phyloP scores from a whole-genome alignment of 2,329 filamentous ascomycete genomes.

The Alternaria incomplexa region DNA sequence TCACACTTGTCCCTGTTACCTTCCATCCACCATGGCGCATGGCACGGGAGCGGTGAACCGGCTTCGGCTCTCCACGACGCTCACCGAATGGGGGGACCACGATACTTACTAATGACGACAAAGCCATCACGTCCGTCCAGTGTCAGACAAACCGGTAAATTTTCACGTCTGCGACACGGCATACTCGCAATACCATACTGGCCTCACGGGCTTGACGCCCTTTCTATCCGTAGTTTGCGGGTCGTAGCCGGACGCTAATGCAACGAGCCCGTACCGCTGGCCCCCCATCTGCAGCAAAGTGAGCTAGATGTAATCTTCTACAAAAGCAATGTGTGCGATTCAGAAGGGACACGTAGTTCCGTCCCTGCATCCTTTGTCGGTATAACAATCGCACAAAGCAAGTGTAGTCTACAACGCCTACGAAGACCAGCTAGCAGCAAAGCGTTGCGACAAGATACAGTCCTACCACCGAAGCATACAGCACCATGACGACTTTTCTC shows the following conservation, averaged over 20 bases:
- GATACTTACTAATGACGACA: background rate
- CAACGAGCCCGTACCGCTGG: background rate
- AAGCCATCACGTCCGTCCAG: background rate
- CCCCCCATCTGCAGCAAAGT: background rate
- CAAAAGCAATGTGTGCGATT: background rate
- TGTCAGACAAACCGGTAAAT: background rate
- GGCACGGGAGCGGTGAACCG: background rate
- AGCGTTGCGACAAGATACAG: background rate
- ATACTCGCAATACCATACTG: background rate
- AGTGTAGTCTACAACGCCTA: background rate
- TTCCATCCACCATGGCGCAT: background rate
- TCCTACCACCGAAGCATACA: background rate
- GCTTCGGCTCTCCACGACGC: constrained; percentile 15
- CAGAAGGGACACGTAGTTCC: background rate
- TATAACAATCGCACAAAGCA: background rate
- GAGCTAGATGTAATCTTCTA: background rate
- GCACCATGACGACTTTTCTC: constrained; percentile 46
- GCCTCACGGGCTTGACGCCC: background rate
- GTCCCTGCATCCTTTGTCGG: background rate
- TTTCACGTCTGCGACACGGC: background rate
- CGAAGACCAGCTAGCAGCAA: background rate
- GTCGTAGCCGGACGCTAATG: background rate
- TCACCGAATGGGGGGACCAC: background rate
- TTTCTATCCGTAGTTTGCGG: background rate
- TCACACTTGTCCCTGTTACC: background rate